Evolutionary conservation across 2,329 filamentous ascomycete species (phyloP), one percentile per base, ranked within the genome.

Genomic region (Penicillium sp.): DNA sequence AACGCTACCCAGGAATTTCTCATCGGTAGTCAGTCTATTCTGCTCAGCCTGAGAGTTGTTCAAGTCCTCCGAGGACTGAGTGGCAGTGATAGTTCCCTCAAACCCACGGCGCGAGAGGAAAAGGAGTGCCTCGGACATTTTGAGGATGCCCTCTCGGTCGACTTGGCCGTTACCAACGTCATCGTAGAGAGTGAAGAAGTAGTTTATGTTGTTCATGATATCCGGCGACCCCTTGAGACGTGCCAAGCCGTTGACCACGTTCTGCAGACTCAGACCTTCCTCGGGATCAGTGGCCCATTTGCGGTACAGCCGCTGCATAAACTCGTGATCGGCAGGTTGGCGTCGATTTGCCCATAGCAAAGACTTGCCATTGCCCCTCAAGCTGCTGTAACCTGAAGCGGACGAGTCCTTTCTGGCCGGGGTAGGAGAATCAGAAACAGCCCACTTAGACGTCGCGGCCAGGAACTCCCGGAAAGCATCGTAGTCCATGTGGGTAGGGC

Each of bases 151-250:
- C 76, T 99, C 95, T 11, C 95, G 87, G 71, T 98, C 95, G 5
- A 99, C 93, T 68, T 87, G 92, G 28, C 95, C 95, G 72, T 96
- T 92, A 1, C 88, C 86, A 69, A 94, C 90, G 66, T 99, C 94
- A 72, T 99, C 95, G 74, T 98, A 97, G 0, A 99, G 85, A 70
- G 97, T 91, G 69, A 99, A 99, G 76, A 99, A 98, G 77, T 98
- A 98, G 61, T 88, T 95, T 71, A 99, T 98, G 59, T 91, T 95
- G 34, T 91, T 91, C 94, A 99, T 97, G 66, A 99, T 97, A 75
- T 99, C 95, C 49, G 89, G 88, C 57, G 90, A 92, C 8, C 95
- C 94, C 75, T 96, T 98, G 71, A 99, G 91, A 14, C 90, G 87
- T 1, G 94, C 93, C 48, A 99, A 82, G 0, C 95, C 95, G 17